These are phyloP conservation scores for Cordyceps fumosorosea DNA, from an alignment of 2,329 filamentous ascomycete genomes.

Conservation along the genomic window DNA sequence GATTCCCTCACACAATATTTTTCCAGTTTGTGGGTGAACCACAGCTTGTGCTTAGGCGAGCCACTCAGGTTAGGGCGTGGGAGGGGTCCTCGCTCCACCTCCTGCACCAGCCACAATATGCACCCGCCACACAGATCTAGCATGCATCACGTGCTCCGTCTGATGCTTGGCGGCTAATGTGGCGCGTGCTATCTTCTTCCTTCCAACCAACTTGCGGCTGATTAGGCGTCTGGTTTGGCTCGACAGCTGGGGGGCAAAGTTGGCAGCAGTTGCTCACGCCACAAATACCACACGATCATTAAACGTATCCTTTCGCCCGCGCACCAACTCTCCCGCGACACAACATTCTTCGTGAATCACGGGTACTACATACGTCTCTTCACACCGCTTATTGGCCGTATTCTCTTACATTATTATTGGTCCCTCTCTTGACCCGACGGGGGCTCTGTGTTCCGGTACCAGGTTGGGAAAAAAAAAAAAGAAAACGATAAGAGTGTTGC, in stretches of 20 bases:
- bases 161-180: not conserved
- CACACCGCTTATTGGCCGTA: not conserved
- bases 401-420: not conserved
- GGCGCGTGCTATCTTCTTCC: not conserved
- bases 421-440: not conserved
- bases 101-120: constrained; percentile 5
- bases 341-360: not conserved
- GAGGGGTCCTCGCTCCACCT: not conserved
- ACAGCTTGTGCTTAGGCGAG: constrained; percentile 19
- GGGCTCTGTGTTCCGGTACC: not conserved
- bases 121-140: not conserved
- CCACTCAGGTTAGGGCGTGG: constrained; percentile 20
- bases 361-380: not conserved
- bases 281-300: too few species aligned
- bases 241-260: not conserved
- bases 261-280: not conserved
- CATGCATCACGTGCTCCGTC: constrained; percentile 5
- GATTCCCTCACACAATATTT: constrained; percentile 9
- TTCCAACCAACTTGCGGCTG: not conserved
- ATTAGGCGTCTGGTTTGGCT: not conserved
- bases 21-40: constrained; percentile 10
- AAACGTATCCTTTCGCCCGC: not conserved
- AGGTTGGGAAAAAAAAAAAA: not conserved
- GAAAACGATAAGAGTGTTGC: not conserved
- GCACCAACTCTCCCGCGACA: not conserved